Base-by-base conservation (phyloP, 768 basidiomycete species). In the Calocybe gangraenosa region DNA sequence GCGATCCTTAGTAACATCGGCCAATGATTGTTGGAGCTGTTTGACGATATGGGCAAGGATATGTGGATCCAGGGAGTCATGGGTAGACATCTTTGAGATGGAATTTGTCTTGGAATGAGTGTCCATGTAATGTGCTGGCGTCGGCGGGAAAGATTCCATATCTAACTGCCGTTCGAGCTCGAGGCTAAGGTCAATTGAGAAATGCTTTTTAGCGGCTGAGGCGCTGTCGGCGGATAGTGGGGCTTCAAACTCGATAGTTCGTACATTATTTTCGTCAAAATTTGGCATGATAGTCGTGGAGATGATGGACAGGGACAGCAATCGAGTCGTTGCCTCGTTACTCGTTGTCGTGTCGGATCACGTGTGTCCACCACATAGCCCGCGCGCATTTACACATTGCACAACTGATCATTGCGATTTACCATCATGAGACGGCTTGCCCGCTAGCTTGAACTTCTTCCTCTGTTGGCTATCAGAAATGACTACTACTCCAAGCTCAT, bases 161-260 rank as follows among this genome's bases (percentile, higher is more conserved):
- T 81, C 73, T 32, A 92, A 76, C 64, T 88, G 81, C 41, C 76
- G 80, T 59, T 92, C 89, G 51, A 92, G 79, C 55, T 87, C 87
- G 50, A 92, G 75, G 38, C 79, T 78, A 49, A 87, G 76, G 65
- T 92, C 88, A 58, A 90, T 87, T 22, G 86, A 87, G 51, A 72
- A 76, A 36, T 68, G 74, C 42, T 61, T 62, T 45, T 56, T 59
- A 41, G 61, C 58, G 14, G 53, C 42, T 38, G 43, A 44, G 36
- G 43, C 28, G 19, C 36, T 42, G 47, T 58, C 54, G 34, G 55
- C 41, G n/a, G 58, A 66, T 41, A 63, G 59, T 36, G 66, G 68
- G 30, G 65, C 68, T 51, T 68, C 66, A 47, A 68, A 69, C 49
- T 70, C 68, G 49, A 68, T 50, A 14, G 60, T 64, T 42, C 66